Conservation (phyloP, 805 yeast genomes). For the Pichia gijzeniarum region DNA sequence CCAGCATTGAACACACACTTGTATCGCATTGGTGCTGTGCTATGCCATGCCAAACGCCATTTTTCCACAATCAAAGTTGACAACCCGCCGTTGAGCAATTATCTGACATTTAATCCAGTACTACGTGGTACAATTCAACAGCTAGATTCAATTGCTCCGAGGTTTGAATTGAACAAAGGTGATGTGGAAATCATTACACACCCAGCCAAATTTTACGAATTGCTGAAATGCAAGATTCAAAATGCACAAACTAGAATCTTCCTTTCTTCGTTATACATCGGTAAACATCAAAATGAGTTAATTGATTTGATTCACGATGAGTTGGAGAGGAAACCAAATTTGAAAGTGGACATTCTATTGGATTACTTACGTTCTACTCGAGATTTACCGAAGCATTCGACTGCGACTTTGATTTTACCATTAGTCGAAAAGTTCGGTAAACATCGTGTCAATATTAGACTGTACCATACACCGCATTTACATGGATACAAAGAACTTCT, state of each 20-base stretch:
- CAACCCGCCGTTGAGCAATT: constrained; percentile 21
- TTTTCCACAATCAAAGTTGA: constrained; percentile 25
- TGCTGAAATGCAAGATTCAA: constrained; percentile 55
- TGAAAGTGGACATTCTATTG: constrained; percentile 66
- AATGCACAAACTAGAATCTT: constrained; percentile 63
- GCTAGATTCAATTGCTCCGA: constrained; percentile 58
- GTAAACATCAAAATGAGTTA: constrained; percentile 74
- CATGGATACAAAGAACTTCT: constrained; percentile 56
- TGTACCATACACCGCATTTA: constrained; percentile 87
- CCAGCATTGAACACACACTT: constrained; percentile 5
- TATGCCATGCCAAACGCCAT: constrained; percentile 15
- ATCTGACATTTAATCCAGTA: constrained; percentile 23
- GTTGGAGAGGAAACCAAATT: constrained; percentile 46
- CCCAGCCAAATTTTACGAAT: constrained; percentile 69
- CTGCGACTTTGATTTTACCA: constrained; percentile 68
- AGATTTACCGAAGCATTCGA: constrained; percentile 74
- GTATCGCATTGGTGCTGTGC: constrained; percentile 14
- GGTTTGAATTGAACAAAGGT: constrained; percentile 51
- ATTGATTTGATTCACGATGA: constrained; percentile 58
- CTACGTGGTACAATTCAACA: constrained; percentile 34
- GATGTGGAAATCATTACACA: constrained; percentile 55
- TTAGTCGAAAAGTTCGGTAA: constrained; percentile 59
- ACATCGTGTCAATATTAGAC: constrained; percentile 65
- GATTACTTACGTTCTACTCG: constrained; percentile 92
- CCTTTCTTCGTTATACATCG: constrained; percentile 80